Percentiles rank a stretch among this genome's conserved stretches.
phyloP scores from a whole-genome alignment of 768 basidiomycete genomes.

The Mrakia frigida region DNA sequence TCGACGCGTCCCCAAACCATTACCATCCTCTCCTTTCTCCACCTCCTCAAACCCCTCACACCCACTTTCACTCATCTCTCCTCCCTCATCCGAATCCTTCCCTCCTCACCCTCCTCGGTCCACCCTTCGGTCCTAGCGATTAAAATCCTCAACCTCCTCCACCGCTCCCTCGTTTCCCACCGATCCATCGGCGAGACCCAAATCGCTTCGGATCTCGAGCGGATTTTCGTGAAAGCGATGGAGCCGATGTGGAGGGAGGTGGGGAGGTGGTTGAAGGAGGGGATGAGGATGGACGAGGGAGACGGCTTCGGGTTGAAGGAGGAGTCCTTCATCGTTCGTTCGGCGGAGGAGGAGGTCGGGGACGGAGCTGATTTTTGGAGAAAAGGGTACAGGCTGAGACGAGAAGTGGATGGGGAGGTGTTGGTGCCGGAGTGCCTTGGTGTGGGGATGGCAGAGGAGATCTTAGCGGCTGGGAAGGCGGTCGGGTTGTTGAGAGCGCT shows the following conservation, averaged over 20 bases:
- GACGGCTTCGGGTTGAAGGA: background rate
- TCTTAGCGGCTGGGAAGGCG: slow-evolving; percentile 8
- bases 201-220: background rate
- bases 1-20: background rate
- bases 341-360: background rate
- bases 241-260: background rate
- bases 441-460: background rate
- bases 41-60: background rate
- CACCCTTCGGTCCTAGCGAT: background rate
- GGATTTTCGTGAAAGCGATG: background rate
- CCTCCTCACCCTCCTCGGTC: background rate
- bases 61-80: background rate
- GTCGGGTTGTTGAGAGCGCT: background rate
- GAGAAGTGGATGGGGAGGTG: background rate
- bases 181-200: background rate
- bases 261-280: background rate
- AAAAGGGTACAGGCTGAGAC: background rate
- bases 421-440: background rate
- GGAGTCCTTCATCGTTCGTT: background rate
- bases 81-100: background rate
- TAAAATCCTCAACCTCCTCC: background rate
- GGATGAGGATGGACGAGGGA: background rate
- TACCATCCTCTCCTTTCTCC: background rate
- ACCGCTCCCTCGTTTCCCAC: background rate
- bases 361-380: background rate